phyloP scores from a whole-genome alignment of 495 filamentous ascomycete species.

The Penicillium manginii region DNA sequence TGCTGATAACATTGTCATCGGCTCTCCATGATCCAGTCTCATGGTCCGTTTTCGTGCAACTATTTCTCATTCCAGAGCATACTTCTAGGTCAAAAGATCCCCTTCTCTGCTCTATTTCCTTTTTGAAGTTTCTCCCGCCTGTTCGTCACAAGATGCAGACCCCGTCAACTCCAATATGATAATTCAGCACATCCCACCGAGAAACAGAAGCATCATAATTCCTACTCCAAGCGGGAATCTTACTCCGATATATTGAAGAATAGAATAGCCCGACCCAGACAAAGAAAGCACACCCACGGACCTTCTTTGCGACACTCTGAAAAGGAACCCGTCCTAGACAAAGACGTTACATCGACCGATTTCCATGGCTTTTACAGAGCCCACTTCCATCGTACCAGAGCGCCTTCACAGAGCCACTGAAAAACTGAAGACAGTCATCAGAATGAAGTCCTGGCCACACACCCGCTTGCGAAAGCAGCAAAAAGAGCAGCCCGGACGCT shows the following conservation, averaged over 20 bases:
- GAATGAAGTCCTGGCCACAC: constrained; percentile 38
- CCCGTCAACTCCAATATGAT: constrained; percentile 22
- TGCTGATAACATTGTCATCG: constrained; percentile 36
- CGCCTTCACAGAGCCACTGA: constrained; percentile 37
- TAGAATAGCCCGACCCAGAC: constrained; percentile 14
- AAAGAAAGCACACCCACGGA: neutral
- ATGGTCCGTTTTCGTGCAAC: constrained; percentile 49
- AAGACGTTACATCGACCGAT: constrained; percentile 13
- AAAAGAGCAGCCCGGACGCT: constrained; percentile 27
- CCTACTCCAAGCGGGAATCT: constrained; percentile 18
- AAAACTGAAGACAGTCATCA: constrained; percentile 37
- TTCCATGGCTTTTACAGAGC: constrained; percentile 25
- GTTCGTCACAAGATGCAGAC: constrained; percentile 26
- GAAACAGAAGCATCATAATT: constrained; percentile 8
- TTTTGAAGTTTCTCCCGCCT: constrained; percentile 16
- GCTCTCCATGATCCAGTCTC: constrained; percentile 39
- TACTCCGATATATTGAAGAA: constrained; percentile 10
- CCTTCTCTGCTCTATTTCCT: constrained; percentile 10
- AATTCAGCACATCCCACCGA: constrained; percentile 10
- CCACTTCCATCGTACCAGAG: constrained; percentile 33
- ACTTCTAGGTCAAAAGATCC: constrained; percentile 43
- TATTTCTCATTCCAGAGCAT: constrained; percentile 18
- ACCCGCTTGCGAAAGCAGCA: constrained; percentile 20
- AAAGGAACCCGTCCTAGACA: neutral
- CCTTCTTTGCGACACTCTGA: neutral